Percentiles rank a stretch among this genome's conserved stretches.
Evolutionary conservation across 495 filamentous ascomycete species (phyloP).

Genomic region (Penicillium coprophilum): DNA sequence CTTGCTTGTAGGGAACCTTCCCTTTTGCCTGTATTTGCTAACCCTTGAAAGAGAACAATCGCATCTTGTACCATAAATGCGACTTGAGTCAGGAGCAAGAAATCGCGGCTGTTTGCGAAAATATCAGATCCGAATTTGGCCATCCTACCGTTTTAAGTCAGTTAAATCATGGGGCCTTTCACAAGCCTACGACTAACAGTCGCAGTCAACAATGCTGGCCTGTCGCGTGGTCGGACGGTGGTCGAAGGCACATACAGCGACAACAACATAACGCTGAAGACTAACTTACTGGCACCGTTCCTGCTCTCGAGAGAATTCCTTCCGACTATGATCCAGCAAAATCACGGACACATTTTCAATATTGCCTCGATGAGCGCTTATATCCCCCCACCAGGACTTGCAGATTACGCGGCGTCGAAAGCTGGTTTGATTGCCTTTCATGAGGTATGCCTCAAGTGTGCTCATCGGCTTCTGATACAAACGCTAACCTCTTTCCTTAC

Average conservation of each 20-base stretch:
- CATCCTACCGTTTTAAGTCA: slow-evolving; percentile 14
- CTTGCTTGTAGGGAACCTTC: too few species aligned
- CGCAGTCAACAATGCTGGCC: slow-evolving; percentile 78
- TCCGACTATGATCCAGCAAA: slow-evolving; percentile 63
- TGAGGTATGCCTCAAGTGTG: slow-evolving; percentile 35
- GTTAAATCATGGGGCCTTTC: too few species aligned
- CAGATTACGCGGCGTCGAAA: slow-evolving; percentile 64
- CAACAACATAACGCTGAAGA: slow-evolving; percentile 60
- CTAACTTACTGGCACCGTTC: slow-evolving; percentile 71
- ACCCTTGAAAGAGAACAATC: too few species aligned
- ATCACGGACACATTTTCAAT: slow-evolving; percentile 70
- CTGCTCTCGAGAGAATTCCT: slow-evolving; percentile 74
- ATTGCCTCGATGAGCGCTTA: slow-evolving; percentile 70
- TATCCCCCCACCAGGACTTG: slow-evolving; percentile 64
- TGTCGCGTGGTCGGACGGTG: slow-evolving; percentile 65
- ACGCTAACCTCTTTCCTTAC: too few species aligned
- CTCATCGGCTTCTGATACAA: too few species aligned
- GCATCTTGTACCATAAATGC: too few species aligned
- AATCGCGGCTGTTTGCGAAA: slow-evolving; percentile 56
- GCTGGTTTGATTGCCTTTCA: slow-evolving; percentile 72
- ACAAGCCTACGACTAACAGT: slow-evolving; percentile 12
- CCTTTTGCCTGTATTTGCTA: too few species aligned
- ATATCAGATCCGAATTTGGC: slow-evolving; percentile 61
- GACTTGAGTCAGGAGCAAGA: slow-evolving; percentile 68
- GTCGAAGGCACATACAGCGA: slow-evolving; percentile 60